Evolutionary conservation across 768 basidiomycete genomes (phyloP).

Genomic region (Antrodiella citrinella): DNA sequence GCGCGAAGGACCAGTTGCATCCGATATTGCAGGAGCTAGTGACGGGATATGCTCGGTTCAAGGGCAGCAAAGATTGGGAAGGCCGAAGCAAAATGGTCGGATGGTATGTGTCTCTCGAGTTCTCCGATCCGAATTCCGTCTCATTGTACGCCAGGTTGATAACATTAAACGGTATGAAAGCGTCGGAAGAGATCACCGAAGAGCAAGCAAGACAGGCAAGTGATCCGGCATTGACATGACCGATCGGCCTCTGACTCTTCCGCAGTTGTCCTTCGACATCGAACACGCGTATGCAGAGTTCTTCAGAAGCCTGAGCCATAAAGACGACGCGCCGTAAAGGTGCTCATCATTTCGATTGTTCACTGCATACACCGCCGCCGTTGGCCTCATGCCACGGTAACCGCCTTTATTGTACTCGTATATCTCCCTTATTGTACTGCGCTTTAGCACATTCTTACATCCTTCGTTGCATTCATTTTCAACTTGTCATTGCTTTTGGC

Average conservation of each 20-base stretch:
- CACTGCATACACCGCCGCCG: too few relatives aligned
- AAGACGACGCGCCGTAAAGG: slow-evolving; percentile 18
- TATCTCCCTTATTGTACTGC: background rate
- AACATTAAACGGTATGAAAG: slow-evolving; percentile 94
- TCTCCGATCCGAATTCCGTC: background rate
- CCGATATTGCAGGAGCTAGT: slow-evolving; percentile 94
- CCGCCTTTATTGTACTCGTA: too few relatives aligned
- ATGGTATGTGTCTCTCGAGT: slow-evolving; percentile 50
- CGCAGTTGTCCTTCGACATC: slow-evolving; percentile 93
- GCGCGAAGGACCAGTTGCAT: slow-evolving; percentile 97
- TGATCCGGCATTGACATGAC: too few relatives aligned
- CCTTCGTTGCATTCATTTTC: too few relatives aligned
- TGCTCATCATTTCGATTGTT: too few relatives aligned
- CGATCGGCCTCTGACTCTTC: too few relatives aligned
- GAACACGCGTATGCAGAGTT: slow-evolving; percentile 95
- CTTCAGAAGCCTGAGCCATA: slow-evolving; percentile 62
- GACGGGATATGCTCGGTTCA: slow-evolving; percentile 88
- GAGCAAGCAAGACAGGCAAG: slow-evolving; percentile 88
- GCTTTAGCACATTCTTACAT: background rate
- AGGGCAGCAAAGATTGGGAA: slow-evolving; percentile 94
- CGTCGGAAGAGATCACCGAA: slow-evolving; percentile 91
- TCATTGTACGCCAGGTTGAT: slow-evolving; percentile 62
- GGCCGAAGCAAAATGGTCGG: slow-evolving; percentile 88
- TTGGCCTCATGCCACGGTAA: too few relatives aligned
- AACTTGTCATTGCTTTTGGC: too few relatives aligned